A percentile compares a stretch with the other conserved stretches of the same genome.
Conservation (phyloP, 768 basidiomycete genomes). For the Tylopilus sp. region DNA sequence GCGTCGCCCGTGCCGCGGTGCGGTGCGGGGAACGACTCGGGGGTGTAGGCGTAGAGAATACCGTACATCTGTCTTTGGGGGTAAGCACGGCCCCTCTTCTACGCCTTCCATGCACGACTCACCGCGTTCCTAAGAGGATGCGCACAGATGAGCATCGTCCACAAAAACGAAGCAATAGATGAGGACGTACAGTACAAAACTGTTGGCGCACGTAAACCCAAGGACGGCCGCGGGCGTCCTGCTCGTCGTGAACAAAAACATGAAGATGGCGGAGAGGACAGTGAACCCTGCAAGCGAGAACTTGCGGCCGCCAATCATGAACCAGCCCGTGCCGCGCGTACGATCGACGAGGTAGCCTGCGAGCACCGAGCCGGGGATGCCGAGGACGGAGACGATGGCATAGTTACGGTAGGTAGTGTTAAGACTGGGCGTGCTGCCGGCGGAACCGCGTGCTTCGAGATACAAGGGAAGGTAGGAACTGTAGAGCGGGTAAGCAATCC, state of each 20-base stretch:
- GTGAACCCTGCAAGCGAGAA: slow-evolving; percentile 46
- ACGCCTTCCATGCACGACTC: neutral
- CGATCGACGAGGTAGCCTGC: slow-evolving; percentile 45
- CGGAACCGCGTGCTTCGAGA: slow-evolving; percentile 34
- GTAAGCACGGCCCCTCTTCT: neutral
- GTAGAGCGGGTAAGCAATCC: slow-evolving; percentile 53
- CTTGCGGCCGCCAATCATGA: slow-evolving; percentile 44
- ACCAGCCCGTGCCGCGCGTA: slow-evolving; percentile 32
- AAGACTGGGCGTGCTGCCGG: slow-evolving; percentile 20
- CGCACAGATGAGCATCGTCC: neutral
- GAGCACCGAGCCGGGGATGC: slow-evolving; percentile 46
- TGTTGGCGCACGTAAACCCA: slow-evolving; percentile 44
- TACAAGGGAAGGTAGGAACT: slow-evolving; percentile 50
- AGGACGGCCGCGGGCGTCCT: slow-evolving; percentile 37
- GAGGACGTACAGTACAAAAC: slow-evolving; percentile 38
- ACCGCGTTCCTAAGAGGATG: slow-evolving; percentile 34
- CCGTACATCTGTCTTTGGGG: slow-evolving; percentile 42
- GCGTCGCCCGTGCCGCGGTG: slow-evolving; percentile 56
- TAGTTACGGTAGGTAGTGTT: slow-evolving; percentile 45
- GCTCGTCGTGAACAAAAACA: slow-evolving; percentile 52
- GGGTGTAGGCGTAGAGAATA: slow-evolving; percentile 54
- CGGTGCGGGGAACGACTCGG: slow-evolving; percentile 56
- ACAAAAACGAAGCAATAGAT: neutral
- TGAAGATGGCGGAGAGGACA: slow-evolving; percentile 42
- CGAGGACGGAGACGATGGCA: slow-evolving; percentile 44